Percentiles rank a stretch among this genome's conserved stretches.
Conservation (phyloP, 768 basidiomycete species). For the Cantharellus cinnabarinus region DNA sequence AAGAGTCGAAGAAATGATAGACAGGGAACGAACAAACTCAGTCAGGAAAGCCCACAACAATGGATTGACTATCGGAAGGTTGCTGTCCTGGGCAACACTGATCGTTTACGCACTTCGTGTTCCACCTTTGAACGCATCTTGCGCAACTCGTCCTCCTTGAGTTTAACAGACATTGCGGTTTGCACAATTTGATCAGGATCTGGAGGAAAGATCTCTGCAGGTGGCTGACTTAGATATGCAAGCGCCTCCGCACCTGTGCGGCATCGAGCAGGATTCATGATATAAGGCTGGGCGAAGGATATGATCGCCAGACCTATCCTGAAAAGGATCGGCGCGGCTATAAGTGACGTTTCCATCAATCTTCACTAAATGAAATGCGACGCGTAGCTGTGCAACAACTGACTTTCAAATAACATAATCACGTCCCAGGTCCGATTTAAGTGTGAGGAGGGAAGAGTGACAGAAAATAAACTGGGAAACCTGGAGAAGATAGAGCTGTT, state of each 20-base stretch:
- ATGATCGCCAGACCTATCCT: conserved; percentile 53
- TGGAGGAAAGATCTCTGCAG: conserved; percentile 3
- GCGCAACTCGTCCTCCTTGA: conserved; percentile 8
- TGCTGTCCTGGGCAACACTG: neutral
- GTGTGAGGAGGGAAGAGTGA: conserved; percentile 40
- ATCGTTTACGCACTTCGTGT: neutral
- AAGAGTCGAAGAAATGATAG: too few species aligned
- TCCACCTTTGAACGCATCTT: conserved; percentile 8
- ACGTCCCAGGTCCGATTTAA: conserved; percentile 58
- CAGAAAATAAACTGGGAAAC: conserved; percentile 59
- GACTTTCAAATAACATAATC: conserved; percentile 63
- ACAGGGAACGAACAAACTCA: too few species aligned
- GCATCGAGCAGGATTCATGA: conserved; percentile 3
- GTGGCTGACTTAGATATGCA: conserved; percentile 5
- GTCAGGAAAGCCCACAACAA: neutral
- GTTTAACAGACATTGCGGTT: neutral
- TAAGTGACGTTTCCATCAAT: conserved; percentile 13
- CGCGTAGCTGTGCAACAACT: conserved; percentile 2
- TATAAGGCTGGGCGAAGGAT: conserved; percentile 29
- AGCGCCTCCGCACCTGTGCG: conserved; percentile 1
- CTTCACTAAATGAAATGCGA: neutral
- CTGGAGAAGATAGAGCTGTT: conserved; percentile 12
- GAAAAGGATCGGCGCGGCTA: conserved; percentile 47
- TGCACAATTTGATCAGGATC: conserved; percentile 7
- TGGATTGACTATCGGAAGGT: neutral